Conservation (phyloP, 1,139 yeast genomes). For the Geotrichum siamense region DNA sequence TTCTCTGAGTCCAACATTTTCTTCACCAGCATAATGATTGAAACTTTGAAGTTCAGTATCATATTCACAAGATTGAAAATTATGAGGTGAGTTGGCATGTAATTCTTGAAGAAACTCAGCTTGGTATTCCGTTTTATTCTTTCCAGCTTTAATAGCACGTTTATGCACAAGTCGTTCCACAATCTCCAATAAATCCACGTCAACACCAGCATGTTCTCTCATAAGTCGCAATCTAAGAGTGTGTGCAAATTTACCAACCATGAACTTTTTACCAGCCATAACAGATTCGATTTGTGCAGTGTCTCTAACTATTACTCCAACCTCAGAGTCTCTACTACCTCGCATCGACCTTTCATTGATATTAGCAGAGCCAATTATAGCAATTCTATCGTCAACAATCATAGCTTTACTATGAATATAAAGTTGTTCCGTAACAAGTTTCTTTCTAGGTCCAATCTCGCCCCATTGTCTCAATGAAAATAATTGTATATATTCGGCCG, state of each 20-base stretch:
- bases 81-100: conserved; percentile 11
- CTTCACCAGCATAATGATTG: conserved; percentile 83
- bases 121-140: neutral
- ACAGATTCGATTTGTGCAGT: conserved; percentile 61
- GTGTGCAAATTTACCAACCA: conserved; percentile 85
- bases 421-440: conserved; percentile 79
- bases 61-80: conserved; percentile 9
- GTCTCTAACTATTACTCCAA: conserved; percentile 83
- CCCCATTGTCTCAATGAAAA: conserved; percentile 96
- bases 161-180: conserved; percentile 51
- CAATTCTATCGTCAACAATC: conserved; percentile 22
- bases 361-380: conserved; percentile 21
- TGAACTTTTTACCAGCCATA: conserved; percentile 77
- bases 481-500: conserved; percentile 86
- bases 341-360: conserved; percentile 21
- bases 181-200: conserved; percentile 77
- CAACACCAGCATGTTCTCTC: conserved; percentile 95
- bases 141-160: neutral
- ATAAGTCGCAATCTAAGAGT: conserved; percentile 80
- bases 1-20: conserved; percentile 77
- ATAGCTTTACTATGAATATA: conserved; percentile 77
- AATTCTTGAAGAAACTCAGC: conserved; percentile 10
- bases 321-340: conserved; percentile 90
- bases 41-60: conserved; percentile 45
- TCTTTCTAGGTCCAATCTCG: conserved; percentile 67